Percentiles rank a stretch among this genome's conserved stretches.
Conservation (phyloP, 345 rosid genomes). For the Aethionema arabicum region DNA sequence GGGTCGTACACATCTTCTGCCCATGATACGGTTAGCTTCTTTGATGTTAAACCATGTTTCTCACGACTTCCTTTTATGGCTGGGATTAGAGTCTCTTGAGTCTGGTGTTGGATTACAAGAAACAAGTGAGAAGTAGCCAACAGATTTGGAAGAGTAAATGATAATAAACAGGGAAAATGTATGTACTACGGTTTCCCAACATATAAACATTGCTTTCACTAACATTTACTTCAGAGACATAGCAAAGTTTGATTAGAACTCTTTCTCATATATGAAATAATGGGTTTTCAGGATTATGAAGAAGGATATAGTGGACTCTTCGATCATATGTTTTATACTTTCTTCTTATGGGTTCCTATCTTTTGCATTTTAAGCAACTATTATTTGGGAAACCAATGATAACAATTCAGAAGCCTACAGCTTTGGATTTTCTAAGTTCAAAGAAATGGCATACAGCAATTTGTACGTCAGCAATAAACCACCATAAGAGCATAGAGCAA, state of each 20-base stretch:
- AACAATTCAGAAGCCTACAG: background rate
- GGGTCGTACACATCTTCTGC: constrained; percentile 96
- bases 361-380: background rate
- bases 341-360: background rate
- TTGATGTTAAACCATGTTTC: constrained; percentile 48
- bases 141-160: background rate
- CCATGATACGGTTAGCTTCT: constrained; percentile 67
- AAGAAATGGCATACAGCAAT: background rate
- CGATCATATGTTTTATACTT: background rate
- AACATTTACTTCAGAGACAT: background rate
- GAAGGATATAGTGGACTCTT: background rate
- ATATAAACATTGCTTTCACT: background rate
- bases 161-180: background rate
- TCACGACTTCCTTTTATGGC: constrained; percentile 86
- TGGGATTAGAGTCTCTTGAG: constrained; percentile 48
- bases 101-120: constrained; percentile 26
- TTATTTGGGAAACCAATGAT: background rate
- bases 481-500: too few species aligned
- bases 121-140: constrained; percentile 19
- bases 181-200: background rate
- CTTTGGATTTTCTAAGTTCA: background rate
- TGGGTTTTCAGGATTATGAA: too few species aligned
- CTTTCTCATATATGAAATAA: too few species aligned
- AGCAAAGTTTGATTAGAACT: background rate
- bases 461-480: background rate